Evolutionary conservation across 2,329 filamentous ascomycete species (phyloP).

Genomic region (Cephalotrichum gorgonifer): DNA sequence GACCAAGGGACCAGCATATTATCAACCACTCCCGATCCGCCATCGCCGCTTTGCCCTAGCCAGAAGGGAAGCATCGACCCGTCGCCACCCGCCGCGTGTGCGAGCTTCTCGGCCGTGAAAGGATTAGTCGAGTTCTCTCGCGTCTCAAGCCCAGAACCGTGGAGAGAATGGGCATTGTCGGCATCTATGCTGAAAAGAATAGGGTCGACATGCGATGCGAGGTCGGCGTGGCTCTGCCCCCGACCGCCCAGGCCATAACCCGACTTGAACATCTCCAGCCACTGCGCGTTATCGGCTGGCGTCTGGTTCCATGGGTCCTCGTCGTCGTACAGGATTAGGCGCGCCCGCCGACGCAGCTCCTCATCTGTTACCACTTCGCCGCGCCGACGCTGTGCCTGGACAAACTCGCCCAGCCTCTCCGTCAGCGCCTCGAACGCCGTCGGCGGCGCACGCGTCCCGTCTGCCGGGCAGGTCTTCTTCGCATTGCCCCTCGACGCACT

Average conservation of each 20-base stretch:
- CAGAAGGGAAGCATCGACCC: not conserved
- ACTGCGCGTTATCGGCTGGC: constrained; percentile 21
- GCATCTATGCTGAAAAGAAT: not conserved
- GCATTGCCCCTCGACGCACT: constrained; percentile 7
- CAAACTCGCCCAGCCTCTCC: constrained; percentile 1
- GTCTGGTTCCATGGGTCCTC: constrained; percentile 30
- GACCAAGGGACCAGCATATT: not conserved
- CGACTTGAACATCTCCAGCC: constrained; percentile 14
- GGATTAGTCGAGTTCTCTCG: not conserved
- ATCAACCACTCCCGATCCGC: not conserved
- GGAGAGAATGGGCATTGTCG: not conserved
- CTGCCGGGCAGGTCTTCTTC: constrained; percentile 7
- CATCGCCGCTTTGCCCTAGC: not conserved
- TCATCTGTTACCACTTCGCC: constrained; percentile 19
- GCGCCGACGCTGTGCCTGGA: constrained; percentile 2
- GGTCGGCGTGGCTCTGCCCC: not conserved
- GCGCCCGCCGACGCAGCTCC: constrained; percentile 20
- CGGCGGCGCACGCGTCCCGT: not conserved
- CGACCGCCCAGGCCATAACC: not conserved
- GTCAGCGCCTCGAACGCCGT: not conserved
- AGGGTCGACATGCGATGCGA: not conserved
- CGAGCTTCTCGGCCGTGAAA: not conserved
- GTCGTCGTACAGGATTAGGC: constrained; percentile 18
- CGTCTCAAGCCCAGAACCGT: no score
- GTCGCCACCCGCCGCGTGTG: not conserved